A percentile compares a stretch with the other conserved stretches of the same genome.
Conservation (phyloP, 345 rosid genomes). For the Lumnitzera littorea region DNA sequence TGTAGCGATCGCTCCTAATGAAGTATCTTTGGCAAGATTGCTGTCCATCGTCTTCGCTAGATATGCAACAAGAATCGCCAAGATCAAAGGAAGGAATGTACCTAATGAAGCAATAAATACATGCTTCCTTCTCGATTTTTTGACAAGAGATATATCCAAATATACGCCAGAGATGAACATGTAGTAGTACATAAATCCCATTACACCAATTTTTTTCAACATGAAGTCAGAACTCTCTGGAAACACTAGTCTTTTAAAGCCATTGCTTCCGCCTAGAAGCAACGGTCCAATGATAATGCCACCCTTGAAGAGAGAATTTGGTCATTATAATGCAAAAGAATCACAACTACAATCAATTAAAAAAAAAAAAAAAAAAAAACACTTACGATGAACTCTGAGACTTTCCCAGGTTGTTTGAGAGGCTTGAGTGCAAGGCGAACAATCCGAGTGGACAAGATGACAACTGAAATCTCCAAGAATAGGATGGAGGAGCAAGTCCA, state of each 20-base stretch:
- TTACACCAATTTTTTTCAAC: constrained; percentile 39
- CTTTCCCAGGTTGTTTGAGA: too few species aligned
- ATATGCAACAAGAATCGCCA: constrained; percentile 6
- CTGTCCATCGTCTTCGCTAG: constrained; percentile 20
- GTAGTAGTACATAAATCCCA: constrained; percentile 53
- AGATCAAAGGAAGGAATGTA: constrained; percentile 18
- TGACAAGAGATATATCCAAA: constrained; percentile 32
- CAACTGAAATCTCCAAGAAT: too few species aligned
- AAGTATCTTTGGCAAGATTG: constrained; percentile 8
- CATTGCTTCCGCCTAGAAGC: constrained; percentile 36
- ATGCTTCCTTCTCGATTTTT: constrained; percentile 34
- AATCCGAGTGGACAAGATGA: too few species aligned
- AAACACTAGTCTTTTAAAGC: constrained; percentile 19
- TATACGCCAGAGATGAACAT: constrained; percentile 47
- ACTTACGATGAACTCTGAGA: not conserved
- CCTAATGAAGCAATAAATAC: constrained; percentile 28
- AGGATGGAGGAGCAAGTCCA: too few species aligned
- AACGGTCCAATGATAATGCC: constrained; percentile 80
- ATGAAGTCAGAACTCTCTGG: constrained; percentile 39
- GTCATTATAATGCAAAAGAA: not conserved
- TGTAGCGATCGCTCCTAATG: constrained; percentile 27
- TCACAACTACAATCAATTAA: not conserved
- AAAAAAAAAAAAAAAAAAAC: not conserved
- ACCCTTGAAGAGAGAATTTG: constrained; percentile 37
- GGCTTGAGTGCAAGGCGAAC: too few species aligned